Evolutionary conservation across 805 yeast genomes (phyloP).

Genomic region (Wickerhamomyces alni): DNA sequence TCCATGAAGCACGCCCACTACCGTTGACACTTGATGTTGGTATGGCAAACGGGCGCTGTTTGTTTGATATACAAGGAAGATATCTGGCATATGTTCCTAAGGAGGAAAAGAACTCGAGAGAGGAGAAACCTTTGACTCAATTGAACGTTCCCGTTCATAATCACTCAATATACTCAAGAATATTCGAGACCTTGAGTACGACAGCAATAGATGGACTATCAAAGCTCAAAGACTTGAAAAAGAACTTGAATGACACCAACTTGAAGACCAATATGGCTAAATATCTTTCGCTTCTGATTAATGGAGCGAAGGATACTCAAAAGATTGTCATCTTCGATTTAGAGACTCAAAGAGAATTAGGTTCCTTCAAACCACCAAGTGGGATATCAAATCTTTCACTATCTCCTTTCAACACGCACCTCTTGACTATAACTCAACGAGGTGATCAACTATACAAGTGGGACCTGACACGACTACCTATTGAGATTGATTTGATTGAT

Average conservation of each 20-base stretch:
- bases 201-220: slow-evolving; percentile 47
- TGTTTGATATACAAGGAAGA: slow-evolving; percentile 38
- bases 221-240: slow-evolving; percentile 36
- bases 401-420: slow-evolving; percentile 53
- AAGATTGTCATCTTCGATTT: slow-evolving; percentile 45
- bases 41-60: slow-evolving; percentile 30
- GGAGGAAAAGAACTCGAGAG: background rate
- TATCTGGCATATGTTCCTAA: slow-evolving; percentile 30
- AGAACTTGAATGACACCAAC: slow-evolving; percentile 8
- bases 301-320: slow-evolving; percentile 16
- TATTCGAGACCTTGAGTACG: slow-evolving; percentile 42
- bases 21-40: slow-evolving; percentile 13
- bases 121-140: slow-evolving; percentile 4
- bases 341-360: slow-evolving; percentile 29
- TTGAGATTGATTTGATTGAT: slow-evolving; percentile 48
- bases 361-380: slow-evolving; percentile 50
- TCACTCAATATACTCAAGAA: slow-evolving; percentile 17
- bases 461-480: slow-evolving; percentile 51
- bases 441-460: slow-evolving; percentile 63
- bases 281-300: slow-evolving; percentile 11
- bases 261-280: slow-evolving; percentile 8
- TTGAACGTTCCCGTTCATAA: slow-evolving; percentile 16
- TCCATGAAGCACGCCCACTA: slow-evolving; percentile 11
- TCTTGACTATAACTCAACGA: slow-evolving; percentile 46
- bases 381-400: slow-evolving; percentile 56